These are phyloP conservation scores for Aspergillus candidus DNA, from an alignment of 2,329 filamentous ascomycete genomes.

Conservation along the genomic window DNA sequence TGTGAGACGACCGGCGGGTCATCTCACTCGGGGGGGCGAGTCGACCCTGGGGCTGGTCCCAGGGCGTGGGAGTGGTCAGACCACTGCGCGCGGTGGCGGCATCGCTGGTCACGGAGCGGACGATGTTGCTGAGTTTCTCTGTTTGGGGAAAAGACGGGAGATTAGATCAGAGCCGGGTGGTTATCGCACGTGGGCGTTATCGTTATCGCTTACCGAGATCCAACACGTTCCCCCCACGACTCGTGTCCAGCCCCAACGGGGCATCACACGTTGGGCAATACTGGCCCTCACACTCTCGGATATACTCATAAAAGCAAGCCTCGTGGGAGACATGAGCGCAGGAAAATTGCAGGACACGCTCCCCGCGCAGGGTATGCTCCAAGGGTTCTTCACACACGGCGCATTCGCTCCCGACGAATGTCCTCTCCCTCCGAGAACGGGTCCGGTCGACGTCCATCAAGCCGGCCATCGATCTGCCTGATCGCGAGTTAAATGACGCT, in stretches of 20 bases:
- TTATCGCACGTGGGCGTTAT: no score
- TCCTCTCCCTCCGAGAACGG: constrained; percentile 78
- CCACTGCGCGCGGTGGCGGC: constrained; percentile 45
- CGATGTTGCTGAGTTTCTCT: constrained; percentile 95
- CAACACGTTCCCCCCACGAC: constrained; percentile 83
- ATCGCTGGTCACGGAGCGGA: constrained; percentile 73
- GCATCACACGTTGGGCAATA: constrained; percentile 92
- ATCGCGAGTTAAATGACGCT: constrained; percentile 32
- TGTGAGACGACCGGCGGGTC: constrained; percentile 20
- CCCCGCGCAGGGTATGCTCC: constrained; percentile 88
- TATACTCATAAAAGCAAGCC: constrained; percentile 98
- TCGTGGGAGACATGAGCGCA: constrained; percentile 97
- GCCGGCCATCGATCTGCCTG: constrained; percentile 50
- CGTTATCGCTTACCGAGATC: constrained; percentile 64
- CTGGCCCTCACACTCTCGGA: constrained; percentile 87
- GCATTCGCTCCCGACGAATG: constrained; percentile 91
- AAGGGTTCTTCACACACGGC: constrained; percentile 94
- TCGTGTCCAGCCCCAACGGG: constrained; percentile 85
- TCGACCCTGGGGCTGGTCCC: constrained; percentile 41
- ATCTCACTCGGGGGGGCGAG: constrained; percentile 30
- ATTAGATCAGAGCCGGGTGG: no score
- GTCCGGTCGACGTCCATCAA: constrained; percentile 70
- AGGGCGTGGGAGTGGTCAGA: constrained; percentile 56
- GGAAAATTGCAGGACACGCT: constrained; percentile 90
- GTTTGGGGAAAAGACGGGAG: constrained; percentile 9